phyloP scores from a whole-genome alignment of 768 basidiomycete genomes.

The Leccinum variicolor region DNA sequence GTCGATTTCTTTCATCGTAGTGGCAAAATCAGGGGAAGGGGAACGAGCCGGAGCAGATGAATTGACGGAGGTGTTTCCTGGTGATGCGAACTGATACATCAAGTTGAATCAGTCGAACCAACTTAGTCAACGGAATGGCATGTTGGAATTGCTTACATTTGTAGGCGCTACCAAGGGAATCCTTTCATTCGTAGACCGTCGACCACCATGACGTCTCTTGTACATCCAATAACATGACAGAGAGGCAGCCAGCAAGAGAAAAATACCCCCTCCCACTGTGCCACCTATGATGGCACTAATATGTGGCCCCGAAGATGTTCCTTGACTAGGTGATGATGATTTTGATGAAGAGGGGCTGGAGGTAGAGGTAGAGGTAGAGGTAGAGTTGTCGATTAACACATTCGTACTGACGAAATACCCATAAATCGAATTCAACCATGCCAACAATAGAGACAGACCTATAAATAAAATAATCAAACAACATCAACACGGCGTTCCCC shows the following conservation, averaged over 20 bases:
- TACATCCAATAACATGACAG: neutral
- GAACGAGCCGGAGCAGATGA: neutral
- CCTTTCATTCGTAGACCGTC: neutral
- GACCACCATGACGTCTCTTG: neutral
- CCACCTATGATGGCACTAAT: constrained; percentile 4
- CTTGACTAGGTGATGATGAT: neutral
- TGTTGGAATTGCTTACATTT: neutral
- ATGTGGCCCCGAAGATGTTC: neutral
- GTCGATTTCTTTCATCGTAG: neutral
- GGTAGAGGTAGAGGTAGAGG: neutral
- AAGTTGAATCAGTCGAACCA: neutral
- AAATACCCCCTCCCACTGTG: neutral
- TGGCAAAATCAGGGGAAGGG: neutral
- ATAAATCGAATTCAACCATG: neutral
- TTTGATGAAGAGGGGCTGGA: neutral
- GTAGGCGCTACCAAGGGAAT: neutral
- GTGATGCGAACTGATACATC: neutral
- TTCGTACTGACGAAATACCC: neutral
- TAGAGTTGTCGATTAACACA: neutral
- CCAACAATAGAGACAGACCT: constrained; percentile 5
- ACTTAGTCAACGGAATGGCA: neutral
- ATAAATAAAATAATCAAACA: constrained; percentile 20
- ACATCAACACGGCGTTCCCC: neutral
- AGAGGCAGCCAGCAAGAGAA: neutral
- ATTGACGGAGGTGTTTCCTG: neutral